Conservation (phyloP, 1,284 basidiomycete genomes). For the Ceratobasidium papillatum region DNA sequence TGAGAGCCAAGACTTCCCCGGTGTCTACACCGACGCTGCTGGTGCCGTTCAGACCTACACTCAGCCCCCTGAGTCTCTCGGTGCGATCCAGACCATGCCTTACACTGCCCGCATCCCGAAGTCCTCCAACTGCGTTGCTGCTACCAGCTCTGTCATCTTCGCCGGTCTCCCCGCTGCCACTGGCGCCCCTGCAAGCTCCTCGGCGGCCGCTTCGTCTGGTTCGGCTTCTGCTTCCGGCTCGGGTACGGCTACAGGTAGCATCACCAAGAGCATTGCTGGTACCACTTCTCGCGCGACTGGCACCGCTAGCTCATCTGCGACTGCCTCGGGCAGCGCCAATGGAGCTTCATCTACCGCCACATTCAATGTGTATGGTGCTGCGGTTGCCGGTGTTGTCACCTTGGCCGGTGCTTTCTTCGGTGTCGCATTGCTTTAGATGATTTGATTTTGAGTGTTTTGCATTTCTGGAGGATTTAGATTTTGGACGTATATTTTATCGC, state of each 20-base stretch:
- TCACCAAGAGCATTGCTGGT: conserved; percentile 41
- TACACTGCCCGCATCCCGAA: conserved; percentile 67
- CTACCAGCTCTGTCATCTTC: conserved; percentile 64
- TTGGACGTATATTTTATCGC: conserved; percentile 24
- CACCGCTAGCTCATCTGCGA: not conserved
- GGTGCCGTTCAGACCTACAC: conserved; percentile 60
- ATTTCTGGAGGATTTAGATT: conserved; percentile 21
- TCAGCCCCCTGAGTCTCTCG: conserved; percentile 68
- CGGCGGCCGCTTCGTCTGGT: conserved; percentile 37
- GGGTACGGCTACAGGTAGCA: conserved; percentile 45
- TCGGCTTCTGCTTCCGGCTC: conserved; percentile 46
- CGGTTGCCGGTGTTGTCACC: conserved; percentile 17
- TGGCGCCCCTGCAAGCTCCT: conserved; percentile 45
- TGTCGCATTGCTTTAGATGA: conserved; percentile 47
- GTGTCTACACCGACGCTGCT: conserved; percentile 51
- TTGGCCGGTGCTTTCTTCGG: conserved; percentile 58
- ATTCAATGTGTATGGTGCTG: conserved; percentile 53
- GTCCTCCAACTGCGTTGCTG: conserved; percentile 69
- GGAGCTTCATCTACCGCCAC: conserved; percentile 53
- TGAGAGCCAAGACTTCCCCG: conserved; percentile 49
- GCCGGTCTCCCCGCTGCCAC: conserved; percentile 51
- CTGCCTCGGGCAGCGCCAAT: conserved; percentile 45
- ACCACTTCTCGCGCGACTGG: not conserved
- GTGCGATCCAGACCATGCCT: conserved; percentile 65
- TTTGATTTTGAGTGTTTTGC: not conserved